A percentile compares a stretch with the other conserved stretches of the same genome.
Evolutionary conservation across 192 early-diverging fungal genomes (phyloP).

Genomic region (Coemansia sp.): DNA sequence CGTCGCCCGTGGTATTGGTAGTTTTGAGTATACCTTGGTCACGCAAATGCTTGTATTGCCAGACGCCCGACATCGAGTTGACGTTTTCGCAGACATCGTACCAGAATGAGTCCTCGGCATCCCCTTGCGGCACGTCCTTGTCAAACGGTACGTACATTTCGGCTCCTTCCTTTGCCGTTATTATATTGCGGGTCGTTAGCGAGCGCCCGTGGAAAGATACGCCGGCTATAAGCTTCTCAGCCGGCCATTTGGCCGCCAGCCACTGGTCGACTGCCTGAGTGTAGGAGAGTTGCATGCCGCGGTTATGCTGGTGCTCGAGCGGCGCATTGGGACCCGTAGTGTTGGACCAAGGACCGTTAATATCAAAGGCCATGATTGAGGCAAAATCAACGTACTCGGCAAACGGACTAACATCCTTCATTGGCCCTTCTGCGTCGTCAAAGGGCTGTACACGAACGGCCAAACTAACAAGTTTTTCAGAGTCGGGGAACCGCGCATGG

Average conservation of each 20-base stretch:
- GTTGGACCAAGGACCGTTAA: slow-evolving; percentile 60
- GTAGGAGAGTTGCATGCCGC: slow-evolving; percentile 49
- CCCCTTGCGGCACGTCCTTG: slow-evolving; percentile 57
- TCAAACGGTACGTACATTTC: slow-evolving; percentile 47
- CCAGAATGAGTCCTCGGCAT: slow-evolving; percentile 48
- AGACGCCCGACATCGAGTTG: slow-evolving; percentile 57
- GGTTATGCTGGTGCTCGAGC: slow-evolving; percentile 33
- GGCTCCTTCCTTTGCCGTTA: slow-evolving; percentile 45
- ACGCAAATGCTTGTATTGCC: slow-evolving; percentile 62
- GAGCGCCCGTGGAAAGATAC: slow-evolving; percentile 62
- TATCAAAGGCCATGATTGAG: slow-evolving; percentile 70
- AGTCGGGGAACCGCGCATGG: slow-evolving; percentile 27
- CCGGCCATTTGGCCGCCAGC: slow-evolving; percentile 62
- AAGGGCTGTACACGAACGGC: slow-evolving; percentile 66
- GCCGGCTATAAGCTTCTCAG: slow-evolving; percentile 62
- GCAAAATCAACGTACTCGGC: slow-evolving; percentile 65
- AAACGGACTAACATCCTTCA: slow-evolving; percentile 60
- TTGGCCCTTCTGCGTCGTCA: slow-evolving; percentile 49
- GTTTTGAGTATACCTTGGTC: slow-evolving; percentile 54
- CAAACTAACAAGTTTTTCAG: slow-evolving; percentile 60
- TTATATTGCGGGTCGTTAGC: slow-evolving; percentile 39
- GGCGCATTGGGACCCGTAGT: slow-evolving; percentile 66
- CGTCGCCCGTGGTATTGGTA: slow-evolving; percentile 43
- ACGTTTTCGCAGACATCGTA: slow-evolving; percentile 51
- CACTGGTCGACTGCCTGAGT: slow-evolving; percentile 54